These are phyloP conservation scores for Pichia deserticola DNA, from an alignment of 805 yeast genomes.

Conservation along the genomic window DNA sequence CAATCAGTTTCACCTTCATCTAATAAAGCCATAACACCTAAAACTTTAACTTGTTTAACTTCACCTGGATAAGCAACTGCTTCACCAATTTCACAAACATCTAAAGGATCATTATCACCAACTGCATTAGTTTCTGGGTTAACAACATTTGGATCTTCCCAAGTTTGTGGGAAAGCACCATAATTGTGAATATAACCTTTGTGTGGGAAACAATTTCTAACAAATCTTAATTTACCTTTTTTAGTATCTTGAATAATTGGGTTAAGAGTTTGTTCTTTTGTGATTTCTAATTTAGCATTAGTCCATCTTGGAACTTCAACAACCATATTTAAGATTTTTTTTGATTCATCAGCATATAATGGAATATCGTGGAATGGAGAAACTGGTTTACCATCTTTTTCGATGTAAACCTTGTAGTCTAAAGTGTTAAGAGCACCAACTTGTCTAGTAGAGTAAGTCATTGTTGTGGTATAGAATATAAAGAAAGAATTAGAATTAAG, in stretches of 20 bases:
- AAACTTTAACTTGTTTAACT: constrained; percentile 80
- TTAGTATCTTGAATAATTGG: constrained; percentile 97
- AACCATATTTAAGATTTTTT: constrained; percentile 68
- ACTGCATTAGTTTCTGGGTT: constrained; percentile 61
- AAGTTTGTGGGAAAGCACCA: constrained; percentile 96
- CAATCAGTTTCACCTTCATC: constrained; percentile 91
- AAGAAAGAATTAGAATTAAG: background rate
- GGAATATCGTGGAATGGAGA: constrained; percentile 95
- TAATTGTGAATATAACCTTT: constrained; percentile 98
- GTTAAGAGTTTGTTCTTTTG: constrained; percentile 75
- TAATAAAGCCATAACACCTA: constrained; percentile 90
- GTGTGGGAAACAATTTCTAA: constrained; percentile 96
- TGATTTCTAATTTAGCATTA: constrained; percentile 93
- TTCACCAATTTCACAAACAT: constrained; percentile 78
- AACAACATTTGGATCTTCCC: constrained; percentile 65
- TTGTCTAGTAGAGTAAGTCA: constrained; percentile 85
- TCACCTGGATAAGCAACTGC: constrained; percentile 59
- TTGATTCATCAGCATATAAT: constrained; percentile 87
- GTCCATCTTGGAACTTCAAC: constrained; percentile 99
- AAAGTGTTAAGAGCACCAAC: constrained; percentile 93
- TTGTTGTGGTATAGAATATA: constrained; percentile 20
- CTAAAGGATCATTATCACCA: constrained; percentile 85
- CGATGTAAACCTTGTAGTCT: constrained; percentile 86
- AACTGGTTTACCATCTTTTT: constrained; percentile 87
- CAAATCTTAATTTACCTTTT: constrained; percentile 93